Evolutionary conservation across 148 eudicot genomes (phyloP).

Genomic region (Chenopodium formosanum): DNA sequence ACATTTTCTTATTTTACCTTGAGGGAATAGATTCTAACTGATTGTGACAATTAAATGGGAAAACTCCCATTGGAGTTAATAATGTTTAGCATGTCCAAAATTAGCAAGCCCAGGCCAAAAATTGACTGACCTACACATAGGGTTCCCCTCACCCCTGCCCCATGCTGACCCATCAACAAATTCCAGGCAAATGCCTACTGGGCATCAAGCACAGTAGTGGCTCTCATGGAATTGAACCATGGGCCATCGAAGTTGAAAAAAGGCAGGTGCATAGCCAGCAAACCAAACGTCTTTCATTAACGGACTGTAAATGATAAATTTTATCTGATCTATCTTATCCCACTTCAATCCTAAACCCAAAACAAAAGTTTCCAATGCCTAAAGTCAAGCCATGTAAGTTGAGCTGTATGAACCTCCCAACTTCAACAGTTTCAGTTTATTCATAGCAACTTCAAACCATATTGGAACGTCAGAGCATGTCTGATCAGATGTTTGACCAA

Average conservation of each 20-base stretch:
- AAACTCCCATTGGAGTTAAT: not conserved
- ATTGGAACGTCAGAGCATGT: not conserved
- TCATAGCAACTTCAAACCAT: not conserved
- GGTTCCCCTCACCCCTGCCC: not conserved
- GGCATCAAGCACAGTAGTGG: not conserved
- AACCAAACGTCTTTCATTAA: not conserved
- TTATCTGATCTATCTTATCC: too few relatives aligned
- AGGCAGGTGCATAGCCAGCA: not conserved
- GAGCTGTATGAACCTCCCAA: not conserved
- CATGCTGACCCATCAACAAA: not conserved
- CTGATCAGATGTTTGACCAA: too few relatives aligned
- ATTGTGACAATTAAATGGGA: not conserved
- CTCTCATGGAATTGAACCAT: not conserved
- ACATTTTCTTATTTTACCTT: too few relatives aligned
- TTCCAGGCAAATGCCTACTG: not conserved
- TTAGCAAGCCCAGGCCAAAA: not conserved
- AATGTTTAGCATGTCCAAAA: too few relatives aligned
- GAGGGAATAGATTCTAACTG: not conserved
- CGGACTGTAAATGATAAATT: not conserved
- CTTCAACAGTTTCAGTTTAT: not conserved
- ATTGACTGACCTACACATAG: not conserved
- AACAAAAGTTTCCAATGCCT: not conserved
- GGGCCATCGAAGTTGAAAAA: not conserved
- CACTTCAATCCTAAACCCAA: too few relatives aligned
- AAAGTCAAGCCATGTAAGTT: not conserved